Percentiles rank a stretch among this genome's conserved stretches.
Conservation (phyloP, 148 eudicot species). For the Diospyros kaki region DNA sequence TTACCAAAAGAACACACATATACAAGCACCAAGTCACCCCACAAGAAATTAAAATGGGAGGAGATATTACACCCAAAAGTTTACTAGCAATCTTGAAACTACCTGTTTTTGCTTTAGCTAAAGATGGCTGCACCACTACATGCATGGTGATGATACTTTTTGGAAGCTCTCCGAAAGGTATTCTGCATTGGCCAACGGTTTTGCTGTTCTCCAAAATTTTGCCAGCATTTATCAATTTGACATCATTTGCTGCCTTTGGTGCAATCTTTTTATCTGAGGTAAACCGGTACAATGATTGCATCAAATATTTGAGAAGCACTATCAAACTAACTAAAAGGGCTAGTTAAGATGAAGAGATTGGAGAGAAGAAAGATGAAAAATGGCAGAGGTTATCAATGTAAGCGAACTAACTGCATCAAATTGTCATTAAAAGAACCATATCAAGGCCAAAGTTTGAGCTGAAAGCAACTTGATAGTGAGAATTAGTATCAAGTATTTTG, state of each 20-base stretch:
- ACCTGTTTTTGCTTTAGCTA: constrained; percentile 76
- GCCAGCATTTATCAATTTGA: constrained; percentile 75
- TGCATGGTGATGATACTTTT: constrained; percentile 44
- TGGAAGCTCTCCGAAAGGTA: constrained; percentile 67
- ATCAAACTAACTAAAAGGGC: no score
- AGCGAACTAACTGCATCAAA: no score
- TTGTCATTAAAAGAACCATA: no score
- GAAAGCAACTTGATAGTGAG: no score
- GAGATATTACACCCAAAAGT: neutral
- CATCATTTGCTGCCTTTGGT: constrained; percentile 68
- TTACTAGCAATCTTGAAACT: constrained; percentile 11
- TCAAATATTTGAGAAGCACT: neutral
- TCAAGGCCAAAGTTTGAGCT: no score
- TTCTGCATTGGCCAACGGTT: constrained; percentile 78
- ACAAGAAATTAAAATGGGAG: neutral
- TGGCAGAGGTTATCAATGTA: no score
- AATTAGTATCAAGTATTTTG: no score
- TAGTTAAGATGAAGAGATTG: no score
- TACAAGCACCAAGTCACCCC: constrained; percentile 4
- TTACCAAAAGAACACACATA: neutral
- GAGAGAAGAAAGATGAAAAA: no score
- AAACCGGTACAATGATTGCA: neutral
- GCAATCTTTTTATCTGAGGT: constrained; percentile 57
- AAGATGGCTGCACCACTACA: constrained; percentile 36
- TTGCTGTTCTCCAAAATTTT: constrained; percentile 82